Percentiles rank a stretch among this genome's conserved stretches.
Conservation (phyloP, 805 yeast species). For the Pichia nakasei region DNA sequence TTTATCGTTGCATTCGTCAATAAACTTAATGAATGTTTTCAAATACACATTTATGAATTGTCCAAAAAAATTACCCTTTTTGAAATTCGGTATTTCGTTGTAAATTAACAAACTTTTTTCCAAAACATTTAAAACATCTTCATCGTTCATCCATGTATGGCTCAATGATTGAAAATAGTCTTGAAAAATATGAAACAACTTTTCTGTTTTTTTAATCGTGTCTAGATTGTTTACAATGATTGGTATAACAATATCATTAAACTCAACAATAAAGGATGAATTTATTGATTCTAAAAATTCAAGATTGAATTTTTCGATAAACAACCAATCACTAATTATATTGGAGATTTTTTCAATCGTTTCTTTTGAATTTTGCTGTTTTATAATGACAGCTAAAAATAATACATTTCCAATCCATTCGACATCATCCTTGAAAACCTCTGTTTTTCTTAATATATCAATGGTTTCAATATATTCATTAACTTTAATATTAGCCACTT, state of each 20-base stretch:
- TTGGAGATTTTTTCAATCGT: background rate
- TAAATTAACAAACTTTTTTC: background rate
- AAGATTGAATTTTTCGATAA: background rate
- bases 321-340: background rate
- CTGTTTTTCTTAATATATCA: background rate
- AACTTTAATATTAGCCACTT: background rate
- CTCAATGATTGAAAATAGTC: background rate
- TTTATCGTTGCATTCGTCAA: background rate
- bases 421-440: background rate
- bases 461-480: background rate
- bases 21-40: background rate
- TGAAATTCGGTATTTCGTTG: background rate
- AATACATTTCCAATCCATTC: slow-evolving; percentile 6
- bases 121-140: slow-evolving; percentile 11
- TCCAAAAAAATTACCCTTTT: background rate
- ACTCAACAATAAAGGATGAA: slow-evolving; percentile 5
- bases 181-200: background rate
- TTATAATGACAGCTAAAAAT: background rate
- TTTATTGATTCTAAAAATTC: slow-evolving; percentile 6
- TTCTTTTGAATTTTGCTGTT: background rate
- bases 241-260: slow-evolving; percentile 20
- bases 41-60: background rate
- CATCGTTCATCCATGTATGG: slow-evolving; percentile 14
- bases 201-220: background rate
- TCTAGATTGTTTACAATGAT: slow-evolving; percentile 6